Percentiles rank a stretch among this genome's conserved stretches.
These are phyloP conservation scores for Penicillium digitatum DNA, from an alignment of 2,329 filamentous ascomycete species.

Conservation along the genomic window DNA sequence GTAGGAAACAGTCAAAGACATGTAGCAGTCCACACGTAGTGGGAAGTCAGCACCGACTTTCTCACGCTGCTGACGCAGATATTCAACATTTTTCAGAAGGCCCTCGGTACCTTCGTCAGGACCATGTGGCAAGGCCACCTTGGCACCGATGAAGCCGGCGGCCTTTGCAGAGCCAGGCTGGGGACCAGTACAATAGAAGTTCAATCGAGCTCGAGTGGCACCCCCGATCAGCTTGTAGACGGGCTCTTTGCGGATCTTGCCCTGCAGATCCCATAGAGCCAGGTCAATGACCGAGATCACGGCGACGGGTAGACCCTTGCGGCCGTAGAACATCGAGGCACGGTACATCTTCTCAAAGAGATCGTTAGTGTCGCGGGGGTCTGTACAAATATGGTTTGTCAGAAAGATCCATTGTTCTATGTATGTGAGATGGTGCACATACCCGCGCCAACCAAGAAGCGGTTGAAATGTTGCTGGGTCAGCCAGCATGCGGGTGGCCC, in stretches of 20 bases:
- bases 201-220: slow-evolving; percentile 73
- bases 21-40: slow-evolving; percentile 94
- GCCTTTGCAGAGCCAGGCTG: slow-evolving; percentile 73
- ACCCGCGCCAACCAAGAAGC: slow-evolving; percentile 79
- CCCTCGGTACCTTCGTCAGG: slow-evolving; percentile 81
- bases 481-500: slow-evolving; percentile 93
- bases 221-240: slow-evolving; percentile 94
- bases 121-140: slow-evolving; percentile 85
- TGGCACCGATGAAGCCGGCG: slow-evolving; percentile 88
- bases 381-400: slow-evolving; percentile 38
- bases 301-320: slow-evolving; percentile 83
- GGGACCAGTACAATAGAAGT: slow-evolving; percentile 94
- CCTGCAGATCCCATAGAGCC: slow-evolving; percentile 85
- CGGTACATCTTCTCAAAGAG: slow-evolving; percentile 97
- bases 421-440: slow-evolving; percentile 13
- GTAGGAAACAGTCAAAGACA: slow-evolving; percentile 89
- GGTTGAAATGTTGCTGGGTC: slow-evolving; percentile 86
- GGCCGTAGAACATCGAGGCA: slow-evolving; percentile 91
- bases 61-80: slow-evolving; percentile 77
- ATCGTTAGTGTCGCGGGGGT: slow-evolving; percentile 85
- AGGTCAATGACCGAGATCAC: slow-evolving; percentile 94
- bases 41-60: slow-evolving; percentile 85
- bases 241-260: slow-evolving; percentile 86
- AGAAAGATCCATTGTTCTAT: background rate
- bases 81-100: slow-evolving; percentile 84